Base-by-base conservation (phyloP, 1,284 basidiomycete genomes). In the Pseudozyma flocculosa region DNA sequence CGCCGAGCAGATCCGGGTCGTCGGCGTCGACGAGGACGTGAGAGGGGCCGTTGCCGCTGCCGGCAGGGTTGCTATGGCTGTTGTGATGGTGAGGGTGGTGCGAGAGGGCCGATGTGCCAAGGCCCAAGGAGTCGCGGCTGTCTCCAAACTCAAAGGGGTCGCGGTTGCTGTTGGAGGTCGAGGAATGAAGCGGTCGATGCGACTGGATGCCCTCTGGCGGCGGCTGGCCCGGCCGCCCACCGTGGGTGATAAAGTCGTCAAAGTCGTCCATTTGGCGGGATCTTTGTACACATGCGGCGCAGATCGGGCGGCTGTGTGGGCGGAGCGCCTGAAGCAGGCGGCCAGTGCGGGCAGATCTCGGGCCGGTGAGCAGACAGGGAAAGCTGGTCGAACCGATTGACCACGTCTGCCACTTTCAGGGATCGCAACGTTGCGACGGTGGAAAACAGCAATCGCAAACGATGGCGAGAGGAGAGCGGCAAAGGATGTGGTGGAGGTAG, bases 1-100 rank as follows among this genome's bases (percentile, higher is more conserved):
- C 74, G 29, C 70, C 74, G 41, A 76, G 61, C 26, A 76, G 54
- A 47, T 77, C 75, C 0, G 68, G 53, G 29, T 76, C 73, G 24
- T 72, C 68, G 2, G 70, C 63, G 43, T 72, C 72, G 38, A 72
- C 65, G 15, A 77, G 63, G 1, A 77, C 71, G 43, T 77, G 75
- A 7, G 63, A 58, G 8, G 63, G 61, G 15, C 52, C 26, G 26
- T 11, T 11, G 26, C 26, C 26, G 26, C 26, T 29, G 26, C 26
- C 55, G 18, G 50, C 48, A 21, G 50, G 39, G 11, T 32, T 17
- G 36, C 4, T 40, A 21, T 21, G 17, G 26, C 23, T 41, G 45
- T 21, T 37, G 32, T 22, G 40, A 9, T 42, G 40, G 8, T 24
- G 40, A 5, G n/a, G 7, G 18, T n/a, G 4, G 30, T n/a, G n/a